Percentiles rank a stretch among this genome's conserved stretches.
Conservation (phyloP, 495 filamentous ascomycete species). For the Hypomontagnella submonticulosa region DNA sequence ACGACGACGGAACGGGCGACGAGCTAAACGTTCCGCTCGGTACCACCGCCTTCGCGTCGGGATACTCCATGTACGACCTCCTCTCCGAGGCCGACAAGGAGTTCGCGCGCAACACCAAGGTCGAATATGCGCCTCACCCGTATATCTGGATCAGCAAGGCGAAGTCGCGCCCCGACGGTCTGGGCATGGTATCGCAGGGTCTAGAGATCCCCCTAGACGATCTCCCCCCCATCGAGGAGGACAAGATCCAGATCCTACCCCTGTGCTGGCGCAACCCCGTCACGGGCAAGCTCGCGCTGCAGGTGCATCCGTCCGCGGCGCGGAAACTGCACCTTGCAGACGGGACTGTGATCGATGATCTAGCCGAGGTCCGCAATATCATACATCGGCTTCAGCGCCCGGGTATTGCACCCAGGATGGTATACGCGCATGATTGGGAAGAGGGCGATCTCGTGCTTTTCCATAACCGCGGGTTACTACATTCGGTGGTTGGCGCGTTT, state of each 20-base stretch:
- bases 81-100: conserved; percentile 72
- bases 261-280: conserved; percentile 79
- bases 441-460: conserved; percentile 79
- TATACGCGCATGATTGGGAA: conserved; percentile 80
- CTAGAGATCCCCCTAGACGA: conserved; percentile 65
- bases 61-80: conserved; percentile 71
- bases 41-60: conserved; percentile 79
- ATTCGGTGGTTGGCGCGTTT: conserved; percentile 79
- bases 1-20: conserved; percentile 76
- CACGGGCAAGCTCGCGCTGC: conserved; percentile 72
- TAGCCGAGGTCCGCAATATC: conserved; percentile 71
- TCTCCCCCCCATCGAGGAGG: conserved; percentile 70
- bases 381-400: conserved; percentile 76
- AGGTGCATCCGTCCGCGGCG: conserved; percentile 75
- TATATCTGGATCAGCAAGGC: conserved; percentile 81
- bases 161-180: conserved; percentile 70
- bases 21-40: conserved; percentile 74
- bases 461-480: conserved; percentile 76
- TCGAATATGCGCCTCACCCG: conserved; percentile 80
- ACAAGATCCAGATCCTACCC: conserved; percentile 73
- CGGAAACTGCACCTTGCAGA: conserved; percentile 70
- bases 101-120: conserved; percentile 69
- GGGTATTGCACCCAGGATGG: conserved; percentile 71
- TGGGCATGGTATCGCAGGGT: conserved; percentile 71
- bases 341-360: conserved; percentile 72